phyloP scores from a whole-genome alignment of 768 basidiomycete genomes.

The Mycena polygramma region DNA sequence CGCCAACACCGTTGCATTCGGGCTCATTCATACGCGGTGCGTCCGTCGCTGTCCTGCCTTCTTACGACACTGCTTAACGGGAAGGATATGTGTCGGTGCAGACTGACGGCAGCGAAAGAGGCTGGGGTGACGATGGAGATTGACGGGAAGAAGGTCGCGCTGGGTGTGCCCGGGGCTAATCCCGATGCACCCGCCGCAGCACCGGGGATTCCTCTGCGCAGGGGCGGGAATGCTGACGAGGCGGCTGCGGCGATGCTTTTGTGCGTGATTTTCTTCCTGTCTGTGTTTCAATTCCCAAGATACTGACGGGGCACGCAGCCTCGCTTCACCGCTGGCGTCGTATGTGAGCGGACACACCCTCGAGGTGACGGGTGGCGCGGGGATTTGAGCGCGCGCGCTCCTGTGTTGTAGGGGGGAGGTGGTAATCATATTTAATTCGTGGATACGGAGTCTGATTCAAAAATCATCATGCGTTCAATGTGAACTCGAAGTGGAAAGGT shows the following conservation, averaged over 20 bases:
- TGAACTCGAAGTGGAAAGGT: too few relatives aligned
- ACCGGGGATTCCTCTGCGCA: constrained; percentile 70
- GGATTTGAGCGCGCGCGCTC: constrained; percentile 69
- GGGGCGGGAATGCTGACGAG: constrained; percentile 80
- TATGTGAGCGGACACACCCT: constrained; percentile 88
- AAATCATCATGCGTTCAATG: too few relatives aligned
- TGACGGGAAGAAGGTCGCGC: constrained; percentile 85
- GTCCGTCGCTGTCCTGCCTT: too few relatives aligned
- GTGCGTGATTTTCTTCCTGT: constrained; percentile 62
- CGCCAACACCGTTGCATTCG: constrained; percentile 85
- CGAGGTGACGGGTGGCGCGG: constrained; percentile 86
- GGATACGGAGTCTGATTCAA: too few relatives aligned
- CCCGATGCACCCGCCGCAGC: constrained; percentile 50
- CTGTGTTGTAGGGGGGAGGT: too few relatives aligned
- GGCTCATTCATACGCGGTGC: constrained; percentile 82
- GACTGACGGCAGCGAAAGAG: constrained; percentile 86
- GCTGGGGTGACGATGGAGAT: constrained; percentile 81
- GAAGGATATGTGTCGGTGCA: too few relatives aligned
- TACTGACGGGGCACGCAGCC: constrained; percentile 53
- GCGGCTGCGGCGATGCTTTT: constrained; percentile 83
- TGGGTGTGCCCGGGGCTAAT: constrained; percentile 78
- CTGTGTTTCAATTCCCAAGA: background rate
- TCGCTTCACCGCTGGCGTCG: constrained; percentile 82
- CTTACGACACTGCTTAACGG: too few relatives aligned
- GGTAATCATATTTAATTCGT: too few relatives aligned